Base-by-base conservation (phyloP, 1,284 basidiomycete genomes). In the Tetrapyrgos nigripes region DNA sequence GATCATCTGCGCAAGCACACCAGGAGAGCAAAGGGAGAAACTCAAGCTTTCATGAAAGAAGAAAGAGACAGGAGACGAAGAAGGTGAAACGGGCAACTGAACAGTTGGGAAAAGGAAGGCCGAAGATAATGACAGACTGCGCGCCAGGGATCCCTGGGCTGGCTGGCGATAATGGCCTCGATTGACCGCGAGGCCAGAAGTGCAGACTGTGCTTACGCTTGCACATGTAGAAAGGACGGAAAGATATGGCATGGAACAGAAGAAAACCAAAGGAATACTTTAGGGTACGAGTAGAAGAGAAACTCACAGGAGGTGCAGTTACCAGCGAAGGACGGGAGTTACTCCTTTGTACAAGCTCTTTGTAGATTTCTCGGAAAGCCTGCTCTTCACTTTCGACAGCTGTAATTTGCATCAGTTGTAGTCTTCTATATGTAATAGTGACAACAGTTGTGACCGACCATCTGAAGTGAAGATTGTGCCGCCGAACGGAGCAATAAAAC, bases 241-340 rank as follows among this genome's bases (percentile, higher is more conserved):
- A 40, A 10, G 51, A 44, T 14, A 57, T 33, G 17, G 35, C 21
- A 23, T 17, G 44, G n/a, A 23, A 3, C 4, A 27, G 19, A 31
- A 53, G 24, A 53, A 37, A 58, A 59, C 17, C 26, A 28, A 17
- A n/a, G n/a, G n/a, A n/a, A n/a, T n/a, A n/a, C n/a, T n/a, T n/a
- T n/a, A n/a, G n/a, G n/a, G n/a, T n/a, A n/a, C n/a, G n/a, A n/a
- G n/a, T n/a, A n/a, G 24, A 45, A 43, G 49, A 31, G 35, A 28
- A 21, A 83, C 91, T 64, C 68, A 95, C 94, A 1, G 94, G 91
- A 17, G 94, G 92, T 0, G 91, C 88, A 52, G 89, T 90, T 14
- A 90, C 85, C 11, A 94, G 76, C 10, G 86, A 87, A 0, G 85
- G 83, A 23, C 85, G 37, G 37, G 37, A 40, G 17, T 40, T 79